Conservation (phyloP, 768 basidiomycete genomes). For the Serendipita sp. region DNA sequence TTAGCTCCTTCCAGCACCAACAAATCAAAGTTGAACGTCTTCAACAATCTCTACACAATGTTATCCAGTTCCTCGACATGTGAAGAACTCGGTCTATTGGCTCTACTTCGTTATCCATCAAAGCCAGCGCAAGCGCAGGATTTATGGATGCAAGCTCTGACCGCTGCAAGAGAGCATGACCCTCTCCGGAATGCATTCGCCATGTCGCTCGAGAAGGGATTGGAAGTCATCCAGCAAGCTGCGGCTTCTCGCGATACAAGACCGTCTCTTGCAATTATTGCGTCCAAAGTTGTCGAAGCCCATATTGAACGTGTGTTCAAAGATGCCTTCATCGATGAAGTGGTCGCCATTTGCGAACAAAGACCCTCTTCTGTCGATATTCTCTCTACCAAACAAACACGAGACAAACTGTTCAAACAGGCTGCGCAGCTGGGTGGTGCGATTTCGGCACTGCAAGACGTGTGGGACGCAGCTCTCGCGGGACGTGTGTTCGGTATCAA, state of each 20-base stretch:
- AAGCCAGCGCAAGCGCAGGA: not conserved
- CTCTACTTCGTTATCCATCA: not conserved
- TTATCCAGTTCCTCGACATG: not conserved
- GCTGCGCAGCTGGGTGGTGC: not conserved
- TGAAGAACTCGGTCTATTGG: not conserved
- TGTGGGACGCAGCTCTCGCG: not conserved
- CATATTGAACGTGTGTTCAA: not conserved
- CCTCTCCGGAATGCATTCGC: not conserved
- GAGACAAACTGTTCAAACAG: not conserved
- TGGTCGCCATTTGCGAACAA: not conserved
- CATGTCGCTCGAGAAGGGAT: not conserved
- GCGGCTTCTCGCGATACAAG: not conserved
- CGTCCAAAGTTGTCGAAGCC: not conserved
- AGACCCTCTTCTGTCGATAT: not conserved
- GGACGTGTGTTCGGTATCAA: not conserved
- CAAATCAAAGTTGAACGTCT: not conserved
- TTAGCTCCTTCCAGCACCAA: not conserved
- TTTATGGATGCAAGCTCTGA: not conserved
- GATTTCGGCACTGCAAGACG: not conserved
- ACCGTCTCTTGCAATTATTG: not conserved
- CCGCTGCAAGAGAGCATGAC: not conserved
- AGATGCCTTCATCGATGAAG: not conserved
- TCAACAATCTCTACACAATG: not conserved
- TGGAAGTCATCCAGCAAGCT: not conserved
- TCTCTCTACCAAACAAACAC: not conserved